A percentile compares a stretch with the other conserved stretches of the same genome.
These are phyloP conservation scores for Penicillium sp. DNA, from an alignment of 2,329 filamentous ascomycete genomes.

Conservation along the genomic window DNA sequence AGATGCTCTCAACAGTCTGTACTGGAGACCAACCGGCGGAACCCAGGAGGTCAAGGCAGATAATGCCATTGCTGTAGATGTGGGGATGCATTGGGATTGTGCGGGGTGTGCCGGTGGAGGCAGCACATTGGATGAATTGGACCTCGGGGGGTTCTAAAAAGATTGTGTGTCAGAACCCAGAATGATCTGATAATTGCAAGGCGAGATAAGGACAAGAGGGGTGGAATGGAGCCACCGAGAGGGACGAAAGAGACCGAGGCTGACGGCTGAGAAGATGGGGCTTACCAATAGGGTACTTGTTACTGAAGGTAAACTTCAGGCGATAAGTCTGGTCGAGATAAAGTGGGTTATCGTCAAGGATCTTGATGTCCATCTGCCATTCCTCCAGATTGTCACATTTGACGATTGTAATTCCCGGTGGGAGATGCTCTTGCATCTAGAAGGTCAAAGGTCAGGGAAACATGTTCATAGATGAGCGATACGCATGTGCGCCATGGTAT, in stretches of 20 bases:
- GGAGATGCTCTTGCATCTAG: conserved; percentile 58
- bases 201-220: neutral
- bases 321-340: conserved; percentile 79
- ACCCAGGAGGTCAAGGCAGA: conserved; percentile 91
- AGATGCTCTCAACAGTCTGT: conserved; percentile 94
- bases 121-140: conserved; percentile 68
- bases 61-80: conserved; percentile 98
- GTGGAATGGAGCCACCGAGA: neutral
- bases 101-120: conserved; percentile 43
- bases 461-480: neutral
- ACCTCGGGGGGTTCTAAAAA: conserved; percentile 86
- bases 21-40: conserved; percentile 91
- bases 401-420: conserved; percentile 73
- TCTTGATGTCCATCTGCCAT: conserved; percentile 89
- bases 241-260: neutral
- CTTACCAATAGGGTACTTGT: conserved; percentile 85
- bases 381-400: conserved; percentile 79
- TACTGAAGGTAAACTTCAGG: conserved; percentile 81
- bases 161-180: neutral
- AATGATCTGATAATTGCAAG: neutral
- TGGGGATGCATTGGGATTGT: conserved; percentile 92
- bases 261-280: conserved; percentile 5
- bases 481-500: neutral
- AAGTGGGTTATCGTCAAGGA: conserved; percentile 86
- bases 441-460: neutral